Conservation (phyloP, 495 filamentous ascomycete species). For the Usnea hakonensis region DNA sequence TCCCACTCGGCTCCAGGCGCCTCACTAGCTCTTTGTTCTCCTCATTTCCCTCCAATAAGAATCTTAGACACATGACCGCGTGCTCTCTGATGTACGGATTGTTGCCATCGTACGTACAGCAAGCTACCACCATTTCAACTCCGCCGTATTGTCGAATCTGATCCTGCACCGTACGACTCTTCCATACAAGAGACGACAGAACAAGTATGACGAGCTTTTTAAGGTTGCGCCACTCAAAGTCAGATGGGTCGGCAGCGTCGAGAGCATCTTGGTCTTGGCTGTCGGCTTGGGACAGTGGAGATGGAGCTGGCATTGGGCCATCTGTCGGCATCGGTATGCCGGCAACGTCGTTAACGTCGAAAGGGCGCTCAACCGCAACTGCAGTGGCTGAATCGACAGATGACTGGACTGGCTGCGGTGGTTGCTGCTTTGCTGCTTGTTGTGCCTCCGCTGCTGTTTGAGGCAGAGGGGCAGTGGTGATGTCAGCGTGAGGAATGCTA, state of each 20-base stretch:
- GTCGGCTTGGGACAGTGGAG: constrained; percentile 29
- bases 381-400: constrained; percentile 28
- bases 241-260: constrained; percentile 46
- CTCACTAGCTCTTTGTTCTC: constrained; percentile 71
- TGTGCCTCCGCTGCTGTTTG: constrained; percentile 25
- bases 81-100: constrained; percentile 88
- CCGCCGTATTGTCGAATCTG: constrained; percentile 77
- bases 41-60: constrained; percentile 74
- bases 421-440: constrained; percentile 22
- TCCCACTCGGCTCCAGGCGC: constrained; percentile 47
- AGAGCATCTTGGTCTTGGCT: constrained; percentile 41
- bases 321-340: constrained; percentile 24
- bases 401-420: neutral
- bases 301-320: constrained; percentile 23
- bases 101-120: constrained; percentile 77
- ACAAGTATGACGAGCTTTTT: constrained; percentile 88
- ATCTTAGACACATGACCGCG: constrained; percentile 83
- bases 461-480: constrained; percentile 29
- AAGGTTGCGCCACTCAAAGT: constrained; percentile 89
- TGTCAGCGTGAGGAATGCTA: constrained; percentile 67
- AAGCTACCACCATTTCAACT: constrained; percentile 76
- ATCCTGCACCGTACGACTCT: constrained; percentile 70
- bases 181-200: constrained; percentile 73
- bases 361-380: constrained; percentile 50
- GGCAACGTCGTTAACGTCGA: constrained; percentile 34